A percentile compares a stretch with the other conserved stretches of the same genome.
These are phyloP conservation scores for Athelia psychrophila DNA, from an alignment of 1,284 basidiomycete species.

Conservation along the genomic window DNA sequence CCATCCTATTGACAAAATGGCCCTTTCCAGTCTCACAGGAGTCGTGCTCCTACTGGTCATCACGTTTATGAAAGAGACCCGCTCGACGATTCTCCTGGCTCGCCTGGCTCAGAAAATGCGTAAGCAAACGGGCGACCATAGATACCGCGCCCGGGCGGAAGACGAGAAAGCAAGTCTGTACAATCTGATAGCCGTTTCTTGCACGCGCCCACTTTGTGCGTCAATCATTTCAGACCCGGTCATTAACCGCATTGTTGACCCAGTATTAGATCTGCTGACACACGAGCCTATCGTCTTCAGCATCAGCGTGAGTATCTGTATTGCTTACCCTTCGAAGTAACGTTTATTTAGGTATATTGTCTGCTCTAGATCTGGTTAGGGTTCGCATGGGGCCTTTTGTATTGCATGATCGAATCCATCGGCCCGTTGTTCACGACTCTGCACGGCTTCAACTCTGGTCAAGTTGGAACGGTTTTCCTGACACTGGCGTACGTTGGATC, in stretches of 20 bases:
- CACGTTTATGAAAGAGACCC: slow-evolving; percentile 45
- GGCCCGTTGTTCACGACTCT: slow-evolving; percentile 57
- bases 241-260: not conserved
- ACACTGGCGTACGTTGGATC: too few species aligned
- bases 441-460: slow-evolving; percentile 64
- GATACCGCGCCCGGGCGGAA: slow-evolving; percentile 48
- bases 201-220: slow-evolving; percentile 50
- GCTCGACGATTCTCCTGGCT: slow-evolving; percentile 43
- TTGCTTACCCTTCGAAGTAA: slow-evolving; percentile 30
- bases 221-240: slow-evolving; percentile 1
- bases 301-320: slow-evolving; percentile 54
- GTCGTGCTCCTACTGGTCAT: slow-evolving; percentile 28
- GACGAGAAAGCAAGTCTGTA: slow-evolving; percentile 41
- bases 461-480: slow-evolving; percentile 60
- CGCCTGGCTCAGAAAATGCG: slow-evolving; percentile 41
- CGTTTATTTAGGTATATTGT: not conserved
- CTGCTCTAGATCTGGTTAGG: slow-evolving; percentile 69
- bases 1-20: not conserved
- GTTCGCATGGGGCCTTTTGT: slow-evolving; percentile 78
- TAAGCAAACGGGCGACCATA: slow-evolving; percentile 42
- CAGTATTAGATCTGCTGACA: slow-evolving; percentile 41
- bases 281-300: slow-evolving; percentile 61
- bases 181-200: slow-evolving; percentile 46
- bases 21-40: slow-evolving; percentile 31
- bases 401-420: slow-evolving; percentile 66